A percentile compares a stretch with the other conserved stretches of the same genome.
Conservation (phyloP, 2,329 filamentous ascomycete genomes). For the Fusarium foetens region DNA sequence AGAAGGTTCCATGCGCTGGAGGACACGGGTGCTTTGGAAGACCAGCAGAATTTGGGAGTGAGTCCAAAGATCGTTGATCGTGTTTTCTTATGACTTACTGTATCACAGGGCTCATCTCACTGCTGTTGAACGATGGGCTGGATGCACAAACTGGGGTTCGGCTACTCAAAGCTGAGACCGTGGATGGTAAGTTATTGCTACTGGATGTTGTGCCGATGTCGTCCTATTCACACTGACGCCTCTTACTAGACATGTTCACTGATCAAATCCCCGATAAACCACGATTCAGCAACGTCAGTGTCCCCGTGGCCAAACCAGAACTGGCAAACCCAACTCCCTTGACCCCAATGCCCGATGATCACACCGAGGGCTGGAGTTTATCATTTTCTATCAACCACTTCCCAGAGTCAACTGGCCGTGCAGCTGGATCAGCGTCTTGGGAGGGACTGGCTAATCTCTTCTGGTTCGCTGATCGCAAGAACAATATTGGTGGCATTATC, state of each 20-base stretch:
- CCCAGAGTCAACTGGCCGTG: neutral
- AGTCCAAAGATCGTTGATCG: rapidly evolving
- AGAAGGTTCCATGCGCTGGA: neutral
- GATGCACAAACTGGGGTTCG: neutral
- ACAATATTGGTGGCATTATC: neutral
- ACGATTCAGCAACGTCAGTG: neutral
- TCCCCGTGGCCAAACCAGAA: neutral
- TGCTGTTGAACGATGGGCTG: rapidly evolving
- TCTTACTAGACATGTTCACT: neutral
- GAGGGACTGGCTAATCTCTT: neutral
- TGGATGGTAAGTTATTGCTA: neutral
- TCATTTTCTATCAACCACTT: neutral
- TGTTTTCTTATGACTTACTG: rapidly evolving
- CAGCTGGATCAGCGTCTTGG: neutral
- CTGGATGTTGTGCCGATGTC: too few species aligned
- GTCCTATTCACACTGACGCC: neutral
- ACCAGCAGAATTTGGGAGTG: neutral
- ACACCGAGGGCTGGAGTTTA: neutral
- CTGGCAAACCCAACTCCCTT: neutral
- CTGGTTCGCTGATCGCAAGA: neutral
- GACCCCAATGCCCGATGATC: neutral
- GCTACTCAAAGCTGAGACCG: rapidly evolving
- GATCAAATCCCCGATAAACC: neutral
- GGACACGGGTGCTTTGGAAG: neutral
- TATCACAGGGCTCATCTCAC: rapidly evolving